phyloP scores from a whole-genome alignment of 176 grass and related monocot genomes.

The Oryza rufipogon region DNA sequence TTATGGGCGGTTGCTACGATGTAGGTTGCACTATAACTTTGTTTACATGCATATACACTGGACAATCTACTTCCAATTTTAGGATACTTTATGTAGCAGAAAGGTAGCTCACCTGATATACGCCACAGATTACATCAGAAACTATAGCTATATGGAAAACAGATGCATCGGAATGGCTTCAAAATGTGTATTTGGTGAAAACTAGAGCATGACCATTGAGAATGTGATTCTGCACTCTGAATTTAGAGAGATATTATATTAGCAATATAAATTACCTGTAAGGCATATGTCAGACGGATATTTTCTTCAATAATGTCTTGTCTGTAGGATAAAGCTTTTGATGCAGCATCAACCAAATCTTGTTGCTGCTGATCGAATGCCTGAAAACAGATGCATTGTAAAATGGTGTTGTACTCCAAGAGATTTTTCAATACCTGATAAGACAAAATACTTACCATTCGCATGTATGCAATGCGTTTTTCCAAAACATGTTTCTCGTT shows the following conservation, averaged over 20 bases:
- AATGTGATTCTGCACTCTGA: neutral
- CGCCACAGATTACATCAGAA: neutral
- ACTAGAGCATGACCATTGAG: slow-evolving; percentile 1
- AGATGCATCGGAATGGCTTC: slow-evolving; percentile 4
- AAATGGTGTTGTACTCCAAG: neutral
- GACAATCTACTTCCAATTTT: neutral
- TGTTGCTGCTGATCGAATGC: slow-evolving; percentile 97
- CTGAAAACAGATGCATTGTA: slow-evolving; percentile 34
- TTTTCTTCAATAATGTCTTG: slow-evolving; percentile 99
- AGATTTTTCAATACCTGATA: neutral
- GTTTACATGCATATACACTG: neutral
- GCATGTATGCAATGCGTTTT: slow-evolving; percentile 97
- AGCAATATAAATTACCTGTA: slow-evolving; percentile 62
- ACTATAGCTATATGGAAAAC: neutral
- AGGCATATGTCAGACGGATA: slow-evolving; percentile 84
- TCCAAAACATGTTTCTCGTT: slow-evolving; percentile 85
- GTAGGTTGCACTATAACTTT: neutral
- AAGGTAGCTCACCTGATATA: slow-evolving; percentile 4
- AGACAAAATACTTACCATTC: slow-evolving; percentile 57
- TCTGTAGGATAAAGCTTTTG: slow-evolving; percentile 96
- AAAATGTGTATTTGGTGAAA: slow-evolving; percentile 7
- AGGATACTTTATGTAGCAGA: slow-evolving; percentile 3
- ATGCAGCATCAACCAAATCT: slow-evolving; percentile 96
- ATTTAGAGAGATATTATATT: neutral
- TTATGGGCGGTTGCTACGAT: neutral